Percentiles rank a stretch among this genome's conserved stretches.
phyloP scores from a whole-genome alignment of 176 grass and related monocot genomes.

The bread wheat (Triticum aestivum) region DNA sequence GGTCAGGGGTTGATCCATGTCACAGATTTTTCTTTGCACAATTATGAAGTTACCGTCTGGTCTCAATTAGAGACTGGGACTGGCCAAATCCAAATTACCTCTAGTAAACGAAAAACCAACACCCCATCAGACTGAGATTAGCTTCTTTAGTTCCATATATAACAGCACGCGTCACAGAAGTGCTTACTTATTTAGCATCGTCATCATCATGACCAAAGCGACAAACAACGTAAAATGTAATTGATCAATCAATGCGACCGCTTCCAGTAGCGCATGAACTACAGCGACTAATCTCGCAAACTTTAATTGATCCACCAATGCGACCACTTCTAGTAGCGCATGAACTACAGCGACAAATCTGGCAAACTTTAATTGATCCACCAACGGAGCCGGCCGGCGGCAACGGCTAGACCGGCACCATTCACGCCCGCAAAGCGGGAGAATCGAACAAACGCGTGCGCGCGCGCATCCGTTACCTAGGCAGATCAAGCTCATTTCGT shows the following conservation, averaged over 20 bases:
- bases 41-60: background rate
- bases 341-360: background rate
- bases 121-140: background rate
- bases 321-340: background rate
- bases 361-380: background rate
- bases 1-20: background rate
- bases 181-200: background rate
- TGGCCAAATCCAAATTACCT: constrained; percentile 9
- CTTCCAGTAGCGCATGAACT: background rate
- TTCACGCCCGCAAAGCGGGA: background rate
- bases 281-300: background rate
- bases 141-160: background rate
- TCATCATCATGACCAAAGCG: background rate
- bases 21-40: too few relatives aligned
- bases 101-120: constrained; percentile 25
- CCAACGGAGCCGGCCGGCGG: too few relatives aligned
- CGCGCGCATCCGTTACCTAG: background rate
- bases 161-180: background rate
- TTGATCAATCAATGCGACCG: constrained; percentile 10
- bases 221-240: background rate
- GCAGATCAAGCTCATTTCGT: background rate
- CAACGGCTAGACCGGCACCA: background rate
- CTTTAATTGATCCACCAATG: background rate
- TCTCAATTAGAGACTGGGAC: constrained; percentile 5
- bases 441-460: background rate